These are phyloP conservation scores for Cyclocybe cylindracea DNA, from an alignment of 768 basidiomycete genomes.

Conservation along the genomic window DNA sequence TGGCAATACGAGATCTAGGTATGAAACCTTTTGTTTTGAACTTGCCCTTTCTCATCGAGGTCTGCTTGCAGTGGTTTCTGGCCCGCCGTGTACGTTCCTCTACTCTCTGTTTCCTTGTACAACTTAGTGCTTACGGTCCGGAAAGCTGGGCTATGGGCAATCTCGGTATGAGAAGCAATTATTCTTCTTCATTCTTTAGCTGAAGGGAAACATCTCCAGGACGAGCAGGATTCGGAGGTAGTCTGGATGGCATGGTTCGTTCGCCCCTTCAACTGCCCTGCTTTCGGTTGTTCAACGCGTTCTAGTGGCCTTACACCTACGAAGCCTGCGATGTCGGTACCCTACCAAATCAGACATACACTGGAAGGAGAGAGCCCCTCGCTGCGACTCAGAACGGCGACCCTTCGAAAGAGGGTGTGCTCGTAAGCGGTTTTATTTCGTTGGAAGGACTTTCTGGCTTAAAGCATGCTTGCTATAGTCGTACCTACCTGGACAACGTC, in stretches of 20 bases:
- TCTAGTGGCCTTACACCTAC: conserved; percentile 68
- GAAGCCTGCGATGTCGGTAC: conserved; percentile 83
- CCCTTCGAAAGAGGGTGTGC: conserved; percentile 35
- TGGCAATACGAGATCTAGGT: conserved; percentile 31
- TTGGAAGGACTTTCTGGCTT: neutral
- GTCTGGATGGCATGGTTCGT: conserved; percentile 63
- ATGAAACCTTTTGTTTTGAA: neutral
- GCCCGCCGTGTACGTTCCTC: conserved; percentile 38
- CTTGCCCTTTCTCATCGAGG: neutral
- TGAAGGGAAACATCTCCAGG: conserved; percentile 31
- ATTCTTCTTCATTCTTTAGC: neutral
- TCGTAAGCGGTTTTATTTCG: conserved; percentile 23
- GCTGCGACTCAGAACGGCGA: conserved; percentile 45
- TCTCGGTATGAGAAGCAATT: conserved; percentile 37
- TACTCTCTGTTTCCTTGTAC: neutral
- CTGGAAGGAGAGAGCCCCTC: conserved; percentile 50
- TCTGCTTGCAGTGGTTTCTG: conserved; percentile 31
- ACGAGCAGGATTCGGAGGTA: conserved; percentile 73
- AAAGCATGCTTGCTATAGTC: conserved; percentile 35
- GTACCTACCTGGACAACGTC: conserved; percentile 67
- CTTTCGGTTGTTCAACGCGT: neutral
- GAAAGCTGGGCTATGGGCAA: conserved; percentile 46
- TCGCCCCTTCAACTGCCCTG: neutral
- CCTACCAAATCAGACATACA: conserved; percentile 72
- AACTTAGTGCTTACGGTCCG: too few species aligned